phyloP scores from a whole-genome alignment of 352 stramenopile species.

The Blastocystis sp. region DNA sequence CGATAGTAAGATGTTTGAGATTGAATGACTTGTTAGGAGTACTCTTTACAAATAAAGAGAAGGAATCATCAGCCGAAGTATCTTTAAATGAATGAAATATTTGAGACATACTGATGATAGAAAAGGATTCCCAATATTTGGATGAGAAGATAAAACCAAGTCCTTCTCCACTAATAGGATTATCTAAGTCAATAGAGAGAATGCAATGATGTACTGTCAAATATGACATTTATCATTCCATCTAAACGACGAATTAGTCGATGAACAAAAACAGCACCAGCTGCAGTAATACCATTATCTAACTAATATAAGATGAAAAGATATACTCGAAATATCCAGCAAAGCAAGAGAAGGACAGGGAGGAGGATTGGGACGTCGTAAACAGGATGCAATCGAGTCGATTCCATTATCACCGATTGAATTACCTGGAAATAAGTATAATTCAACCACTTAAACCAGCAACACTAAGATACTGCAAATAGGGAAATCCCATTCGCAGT shows the following conservation, averaged over 20 bases:
- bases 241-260: conserved; percentile 42
- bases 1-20: not conserved
- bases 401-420: conserved; percentile 52
- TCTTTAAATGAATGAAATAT: not conserved
- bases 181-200: not conserved
- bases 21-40: not conserved
- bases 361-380: conserved; percentile 1
- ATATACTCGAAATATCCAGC: not conserved
- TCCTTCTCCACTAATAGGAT: conserved; percentile 42
- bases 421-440: conserved; percentile 7
- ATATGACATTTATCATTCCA: conserved; percentile 7
- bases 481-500: conserved; percentile 20
- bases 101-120: not conserved
- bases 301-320: not conserved
- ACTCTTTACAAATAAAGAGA: not conserved
- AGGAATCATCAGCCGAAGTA: conserved; percentile 18
- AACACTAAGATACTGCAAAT: not conserved
- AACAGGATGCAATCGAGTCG: not conserved
- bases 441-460: not conserved
- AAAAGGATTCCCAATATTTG: conserved; percentile 57
- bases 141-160: conserved; percentile 32
- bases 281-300: conserved; percentile 16
- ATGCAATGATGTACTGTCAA: not conserved
- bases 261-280: conserved; percentile 4
- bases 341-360: not conserved